Percentiles rank a stretch among this genome's conserved stretches.
Conservation (phyloP, 2,329 filamentous ascomycete species). For the Aspergillus sp. region DNA sequence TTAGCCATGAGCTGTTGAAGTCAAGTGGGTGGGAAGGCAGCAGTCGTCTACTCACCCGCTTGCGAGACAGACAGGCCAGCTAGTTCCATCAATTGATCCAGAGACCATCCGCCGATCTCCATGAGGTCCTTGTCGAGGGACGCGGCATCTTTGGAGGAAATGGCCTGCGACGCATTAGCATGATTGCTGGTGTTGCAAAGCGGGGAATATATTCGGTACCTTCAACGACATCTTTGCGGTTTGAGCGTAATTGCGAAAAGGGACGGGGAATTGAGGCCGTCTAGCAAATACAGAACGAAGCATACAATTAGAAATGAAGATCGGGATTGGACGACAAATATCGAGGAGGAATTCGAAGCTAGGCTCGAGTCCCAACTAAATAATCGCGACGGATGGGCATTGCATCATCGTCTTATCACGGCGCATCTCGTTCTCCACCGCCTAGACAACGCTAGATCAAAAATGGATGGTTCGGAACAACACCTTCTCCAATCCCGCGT, state of each 20-base stretch:
- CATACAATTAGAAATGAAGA: constrained; percentile 23
- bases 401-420: constrained; percentile 24
- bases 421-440: constrained; percentile 6
- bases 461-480: constrained; percentile 25
- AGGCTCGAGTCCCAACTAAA: neutral
- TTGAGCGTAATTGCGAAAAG: constrained; percentile 26
- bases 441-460: constrained; percentile 21
- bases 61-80: constrained; percentile 92
- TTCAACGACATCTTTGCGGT: constrained; percentile 43
- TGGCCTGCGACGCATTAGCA: constrained; percentile 57
- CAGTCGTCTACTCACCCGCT: constrained; percentile 59
- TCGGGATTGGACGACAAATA: neutral
- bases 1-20: neutral
- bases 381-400: constrained; percentile 6
- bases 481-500: constrained; percentile 22
- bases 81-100: constrained; percentile 97
- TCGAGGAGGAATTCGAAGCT: neutral
- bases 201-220: constrained; percentile 22
- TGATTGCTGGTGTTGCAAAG: neutral
- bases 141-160: constrained; percentile 82
- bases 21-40: neutral
- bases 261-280: constrained; percentile 12
- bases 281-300: constrained; percentile 17
- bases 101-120: constrained; percentile 79
- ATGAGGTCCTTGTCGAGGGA: constrained; percentile 93